Evolutionary conservation across 306 rosid species (phyloP).

Genomic region (Aeschynomene evenia): DNA sequence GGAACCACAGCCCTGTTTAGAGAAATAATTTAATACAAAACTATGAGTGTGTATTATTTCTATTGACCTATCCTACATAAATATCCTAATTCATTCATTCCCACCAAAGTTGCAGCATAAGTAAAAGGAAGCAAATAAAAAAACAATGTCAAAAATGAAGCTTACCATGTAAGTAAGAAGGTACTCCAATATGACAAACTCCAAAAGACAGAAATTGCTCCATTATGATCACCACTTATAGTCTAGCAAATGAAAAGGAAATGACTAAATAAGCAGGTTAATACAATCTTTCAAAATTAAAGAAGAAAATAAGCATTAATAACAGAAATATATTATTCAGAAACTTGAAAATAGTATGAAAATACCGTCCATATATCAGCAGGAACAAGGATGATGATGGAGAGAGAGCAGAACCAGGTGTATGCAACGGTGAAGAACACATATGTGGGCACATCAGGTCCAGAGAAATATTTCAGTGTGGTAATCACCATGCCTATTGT

Average conservation of each 20-base stretch:
- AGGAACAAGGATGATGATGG: slow-evolving; percentile 92
- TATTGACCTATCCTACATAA: slow-evolving; percentile 33
- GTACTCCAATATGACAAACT: slow-evolving; percentile 97
- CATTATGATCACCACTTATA: slow-evolving; percentile 22
- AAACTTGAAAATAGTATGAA: slow-evolving; percentile 4
- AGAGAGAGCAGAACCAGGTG: slow-evolving; percentile 93
- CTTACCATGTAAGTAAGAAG: slow-evolving; percentile 88
- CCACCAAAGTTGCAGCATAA: background rate
- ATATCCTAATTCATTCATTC: slow-evolving; percentile 23
- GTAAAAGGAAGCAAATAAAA: background rate
- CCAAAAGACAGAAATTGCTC: slow-evolving; percentile 85
- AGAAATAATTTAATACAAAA: slow-evolving; percentile 47
- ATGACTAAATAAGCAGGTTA: background rate
- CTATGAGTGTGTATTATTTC: slow-evolving; percentile 44
- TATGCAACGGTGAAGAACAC: slow-evolving; percentile 86
- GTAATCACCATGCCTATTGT: slow-evolving; percentile 84
- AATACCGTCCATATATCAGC: slow-evolving; percentile 95
- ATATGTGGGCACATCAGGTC: slow-evolving; percentile 85
- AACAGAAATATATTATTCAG: background rate
- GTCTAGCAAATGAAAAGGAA: slow-evolving; percentile 38
- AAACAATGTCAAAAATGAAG: slow-evolving; percentile 2
- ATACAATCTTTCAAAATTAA: slow-evolving; percentile 17
- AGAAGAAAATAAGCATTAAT: background rate
- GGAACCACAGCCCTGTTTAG: slow-evolving; percentile 97
- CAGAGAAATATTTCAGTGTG: slow-evolving; percentile 80